These are phyloP conservation scores for Beauveria australis DNA, from an alignment of 2,329 filamentous ascomycete species.

Conservation along the genomic window DNA sequence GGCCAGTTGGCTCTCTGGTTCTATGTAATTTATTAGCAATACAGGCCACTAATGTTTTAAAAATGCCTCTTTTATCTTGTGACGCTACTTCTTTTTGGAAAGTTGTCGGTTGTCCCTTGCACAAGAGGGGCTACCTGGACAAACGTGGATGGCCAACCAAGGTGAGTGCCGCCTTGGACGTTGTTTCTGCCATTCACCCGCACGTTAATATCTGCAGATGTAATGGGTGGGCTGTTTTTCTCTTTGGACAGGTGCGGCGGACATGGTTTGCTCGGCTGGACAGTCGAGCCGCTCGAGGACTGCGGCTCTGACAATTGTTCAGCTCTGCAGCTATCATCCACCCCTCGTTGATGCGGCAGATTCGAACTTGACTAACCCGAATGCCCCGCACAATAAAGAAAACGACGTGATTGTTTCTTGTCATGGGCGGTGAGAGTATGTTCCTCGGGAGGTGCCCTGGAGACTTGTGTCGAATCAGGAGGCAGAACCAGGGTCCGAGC, in stretches of 20 bases:
- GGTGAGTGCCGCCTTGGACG: not conserved
- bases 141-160: not conserved
- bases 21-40: conserved; percentile 8
- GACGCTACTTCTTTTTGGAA: not conserved
- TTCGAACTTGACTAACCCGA: not conserved
- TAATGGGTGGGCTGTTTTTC: not conserved
- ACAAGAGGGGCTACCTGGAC: not conserved
- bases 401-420: not conserved
- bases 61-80: not conserved
- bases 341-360: not conserved
- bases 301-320: not conserved
- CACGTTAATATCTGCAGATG: not conserved
- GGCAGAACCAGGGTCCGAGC: conserved; percentile 2
- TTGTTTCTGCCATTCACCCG: not conserved
- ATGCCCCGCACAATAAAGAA: not conserved
- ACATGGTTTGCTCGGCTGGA: not conserved
- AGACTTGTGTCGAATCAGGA: conserved; percentile 1
- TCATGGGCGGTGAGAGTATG: conserved; percentile 1
- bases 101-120: not conserved
- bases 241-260: too few species aligned
- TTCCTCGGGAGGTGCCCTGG: not conserved
- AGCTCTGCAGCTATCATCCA: not conserved
- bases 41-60: conserved; percentile 5
- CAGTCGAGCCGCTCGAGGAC: not conserved
- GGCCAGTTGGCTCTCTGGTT: not conserved